A percentile compares a stretch with the other conserved stretches of the same genome.
phyloP scores from a whole-genome alignment of 2,329 filamentous ascomycete species.

The Sarocladium strictum region DNA sequence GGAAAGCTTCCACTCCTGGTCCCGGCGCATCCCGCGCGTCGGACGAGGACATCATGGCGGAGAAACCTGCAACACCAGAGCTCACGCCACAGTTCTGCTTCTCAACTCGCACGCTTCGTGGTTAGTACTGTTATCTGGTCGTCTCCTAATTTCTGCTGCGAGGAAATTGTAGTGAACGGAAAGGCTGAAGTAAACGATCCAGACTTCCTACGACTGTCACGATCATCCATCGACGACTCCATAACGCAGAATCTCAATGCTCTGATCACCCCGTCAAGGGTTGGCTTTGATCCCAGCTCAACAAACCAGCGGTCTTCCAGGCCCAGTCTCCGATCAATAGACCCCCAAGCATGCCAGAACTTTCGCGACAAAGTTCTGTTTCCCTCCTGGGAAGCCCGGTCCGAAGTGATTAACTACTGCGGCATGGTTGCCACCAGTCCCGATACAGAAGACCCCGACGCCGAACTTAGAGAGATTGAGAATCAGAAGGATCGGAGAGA shows the following conservation, averaged over 20 bases:
- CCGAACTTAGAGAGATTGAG: conserved; percentile 63
- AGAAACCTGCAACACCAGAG: conserved; percentile 38
- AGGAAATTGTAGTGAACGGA: not conserved
- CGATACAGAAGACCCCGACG: conserved; percentile 80
- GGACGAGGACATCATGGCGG: conserved; percentile 37
- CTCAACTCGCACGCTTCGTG: conserved; percentile 61
- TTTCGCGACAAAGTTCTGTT: conserved; percentile 81
- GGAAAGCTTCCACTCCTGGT: conserved; percentile 37
- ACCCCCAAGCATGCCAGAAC: conserved; percentile 53
- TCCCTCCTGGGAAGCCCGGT: conserved; percentile 78
- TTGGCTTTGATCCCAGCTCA: conserved; percentile 72
- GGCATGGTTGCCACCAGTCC: conserved; percentile 79
- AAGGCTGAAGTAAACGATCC: conserved; percentile 6
- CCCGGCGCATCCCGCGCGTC: conserved; percentile 22
- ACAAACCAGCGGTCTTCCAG: conserved; percentile 58
- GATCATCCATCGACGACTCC: conserved; percentile 81
- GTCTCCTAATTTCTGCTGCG: too few relatives aligned
- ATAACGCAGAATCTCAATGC: conserved; percentile 93
- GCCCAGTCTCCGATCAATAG: conserved; percentile 48
- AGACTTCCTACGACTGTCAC: conserved; percentile 90
- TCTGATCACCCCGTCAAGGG: conserved; percentile 66
- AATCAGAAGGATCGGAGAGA: conserved; percentile 61
- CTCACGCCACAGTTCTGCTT: conserved; percentile 76
- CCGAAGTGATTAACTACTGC: conserved; percentile 84
- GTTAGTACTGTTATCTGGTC: conserved; percentile 36